These are phyloP conservation scores for Apiospora kogelbergensis DNA, from an alignment of 2,329 filamentous ascomycete genomes.

Conservation along the genomic window DNA sequence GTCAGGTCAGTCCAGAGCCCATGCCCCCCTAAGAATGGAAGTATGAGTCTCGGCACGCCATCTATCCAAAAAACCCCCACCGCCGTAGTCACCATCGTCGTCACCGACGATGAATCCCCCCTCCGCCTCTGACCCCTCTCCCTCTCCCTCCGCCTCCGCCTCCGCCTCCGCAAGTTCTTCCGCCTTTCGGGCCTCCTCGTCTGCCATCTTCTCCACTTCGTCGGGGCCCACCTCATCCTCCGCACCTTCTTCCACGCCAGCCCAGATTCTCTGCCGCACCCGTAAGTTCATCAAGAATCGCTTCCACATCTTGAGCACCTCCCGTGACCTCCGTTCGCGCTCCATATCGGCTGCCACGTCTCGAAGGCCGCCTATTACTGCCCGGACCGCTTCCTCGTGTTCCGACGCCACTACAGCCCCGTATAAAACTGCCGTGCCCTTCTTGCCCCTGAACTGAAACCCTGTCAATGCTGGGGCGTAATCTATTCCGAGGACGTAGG, in stretches of 20 bases:
- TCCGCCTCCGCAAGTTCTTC: conserved; percentile 24
- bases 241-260: conserved; percentile 50
- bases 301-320: conserved; percentile 69
- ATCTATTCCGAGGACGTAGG: conserved; percentile 75
- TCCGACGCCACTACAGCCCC: conserved; percentile 77
- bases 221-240: conserved; percentile 37
- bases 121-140: conserved; percentile 33
- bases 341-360: conserved; percentile 65
- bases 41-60: neutral
- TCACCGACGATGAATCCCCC: conserved; percentile 46
- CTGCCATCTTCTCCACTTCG: conserved; percentile 27
- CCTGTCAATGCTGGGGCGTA: conserved; percentile 88
- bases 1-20: neutral
- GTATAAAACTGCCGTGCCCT: conserved; percentile 79
- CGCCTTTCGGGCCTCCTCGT: conserved; percentile 30
- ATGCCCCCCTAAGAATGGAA: neutral
- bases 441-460: conserved; percentile 82
- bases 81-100: conserved; percentile 19
- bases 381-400: conserved; percentile 68
- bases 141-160: conserved; percentile 39
- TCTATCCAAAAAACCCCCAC: conserved; percentile 7
- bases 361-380: conserved; percentile 66
- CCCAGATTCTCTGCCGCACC: conserved; percentile 72
- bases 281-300: conserved; percentile 76
- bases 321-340: conserved; percentile 59